Evolutionary conservation across 768 basidiomycete genomes (phyloP).

Genomic region (Agrocybe praecox): DNA sequence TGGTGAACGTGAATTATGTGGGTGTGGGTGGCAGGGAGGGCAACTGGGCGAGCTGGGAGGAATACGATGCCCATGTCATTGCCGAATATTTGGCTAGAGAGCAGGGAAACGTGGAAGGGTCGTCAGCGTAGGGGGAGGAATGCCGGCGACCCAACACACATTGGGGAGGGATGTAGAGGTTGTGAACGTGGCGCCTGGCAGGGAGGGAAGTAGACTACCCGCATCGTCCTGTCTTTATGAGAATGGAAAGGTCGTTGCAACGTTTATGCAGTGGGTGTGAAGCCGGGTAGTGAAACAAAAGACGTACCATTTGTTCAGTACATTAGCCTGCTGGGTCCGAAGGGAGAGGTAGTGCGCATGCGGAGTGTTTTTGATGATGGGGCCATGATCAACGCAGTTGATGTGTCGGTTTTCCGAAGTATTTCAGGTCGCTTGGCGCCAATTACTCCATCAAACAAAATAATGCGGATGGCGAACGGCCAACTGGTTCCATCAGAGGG

Average conservation of each 20-base stretch:
- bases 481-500: conserved; percentile 15
- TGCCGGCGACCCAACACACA: conserved; percentile 9
- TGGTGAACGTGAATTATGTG: too few relatives aligned
- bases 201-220: not conserved
- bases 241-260: not conserved
- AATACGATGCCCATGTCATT: too few relatives aligned
- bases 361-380: conserved; percentile 29
- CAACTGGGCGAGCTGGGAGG: too few relatives aligned
- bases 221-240: not conserved
- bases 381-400: conserved; percentile 29
- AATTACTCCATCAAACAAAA: conserved; percentile 10
- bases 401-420: conserved; percentile 12
- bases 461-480: conserved; percentile 36
- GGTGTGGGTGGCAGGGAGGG: too few relatives aligned
- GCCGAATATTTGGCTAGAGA: not conserved
- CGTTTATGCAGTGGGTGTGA: conserved; percentile 8
- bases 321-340: conserved; percentile 12
- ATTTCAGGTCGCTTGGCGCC: conserved; percentile 12
- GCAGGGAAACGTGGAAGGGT: conserved; percentile 25
- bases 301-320: conserved; percentile 22
- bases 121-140: conserved; percentile 14
- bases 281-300: not conserved
- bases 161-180: too few relatives aligned
- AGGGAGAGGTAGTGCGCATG: conserved; percentile 16
- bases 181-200: not conserved